Evolutionary conservation across 2,329 filamentous ascomycete species (phyloP).

Genomic region (Dactylella cylindrospora): DNA sequence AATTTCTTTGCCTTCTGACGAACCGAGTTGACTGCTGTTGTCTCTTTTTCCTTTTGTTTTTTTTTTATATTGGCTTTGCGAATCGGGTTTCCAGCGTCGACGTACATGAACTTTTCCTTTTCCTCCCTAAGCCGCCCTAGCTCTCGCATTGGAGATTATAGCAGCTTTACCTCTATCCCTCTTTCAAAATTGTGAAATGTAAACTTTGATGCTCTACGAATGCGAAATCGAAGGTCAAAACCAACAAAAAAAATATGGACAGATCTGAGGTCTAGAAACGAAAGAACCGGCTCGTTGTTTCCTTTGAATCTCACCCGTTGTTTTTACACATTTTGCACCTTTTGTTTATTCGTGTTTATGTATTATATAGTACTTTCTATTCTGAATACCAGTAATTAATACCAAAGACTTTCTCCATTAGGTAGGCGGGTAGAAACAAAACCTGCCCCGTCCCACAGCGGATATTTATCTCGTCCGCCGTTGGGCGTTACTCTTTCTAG

Average conservation of each 20-base stretch:
- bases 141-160: constrained; percentile 22
- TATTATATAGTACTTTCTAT: constrained; percentile 22
- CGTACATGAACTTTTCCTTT: constrained; percentile 43
- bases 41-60: constrained; percentile 9
- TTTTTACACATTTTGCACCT: neutral
- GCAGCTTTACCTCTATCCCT: constrained; percentile 35
- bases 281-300: constrained; percentile 10
- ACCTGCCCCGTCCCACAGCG: neutral
- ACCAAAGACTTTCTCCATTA: neutral
- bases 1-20: constrained; percentile 27
- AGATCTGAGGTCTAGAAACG: constrained; percentile 8
- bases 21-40: constrained; percentile 36
- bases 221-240: constrained; percentile 31
- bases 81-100: constrained; percentile 43
- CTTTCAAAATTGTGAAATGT: constrained; percentile 41
- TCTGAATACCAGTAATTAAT: constrained; percentile 18
- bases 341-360: constrained; percentile 23
- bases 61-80: constrained; percentile 27
- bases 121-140: constrained; percentile 13
- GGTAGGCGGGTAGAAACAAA: neutral
- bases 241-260: constrained; percentile 5
- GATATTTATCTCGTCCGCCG: no score
- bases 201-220: constrained; percentile 40
- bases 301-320: neutral
- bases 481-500: no score